Conservation (phyloP, 108 stramenopile species). For the Bacterosira constricta region DNA sequence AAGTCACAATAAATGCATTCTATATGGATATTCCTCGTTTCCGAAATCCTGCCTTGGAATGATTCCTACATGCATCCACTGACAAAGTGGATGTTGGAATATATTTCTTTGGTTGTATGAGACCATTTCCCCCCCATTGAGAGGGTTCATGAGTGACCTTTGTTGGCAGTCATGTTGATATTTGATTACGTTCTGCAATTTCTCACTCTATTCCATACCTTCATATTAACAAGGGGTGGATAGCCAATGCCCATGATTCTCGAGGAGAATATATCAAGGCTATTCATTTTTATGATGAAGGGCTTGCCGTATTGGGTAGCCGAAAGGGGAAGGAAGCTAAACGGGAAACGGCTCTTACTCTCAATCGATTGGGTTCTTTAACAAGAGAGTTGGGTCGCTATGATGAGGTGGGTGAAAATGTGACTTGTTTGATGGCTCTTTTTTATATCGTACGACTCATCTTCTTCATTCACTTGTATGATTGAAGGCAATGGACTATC, state of each 20-base stretch:
- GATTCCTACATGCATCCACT: no score
- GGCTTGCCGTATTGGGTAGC: slow-evolving; percentile 58
- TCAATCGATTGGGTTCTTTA: slow-evolving; percentile 71
- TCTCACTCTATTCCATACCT: no score
- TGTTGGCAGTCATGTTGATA: no score
- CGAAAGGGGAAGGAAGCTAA: slow-evolving; percentile 43
- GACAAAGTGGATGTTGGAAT: no score
- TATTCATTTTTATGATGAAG: slow-evolving; percentile 75
- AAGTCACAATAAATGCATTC: no score
- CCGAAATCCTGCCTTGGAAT: no score
- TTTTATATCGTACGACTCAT: neutral
- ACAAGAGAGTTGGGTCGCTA: slow-evolving; percentile 55
- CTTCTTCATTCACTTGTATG: neutral
- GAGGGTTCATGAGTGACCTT: no score
- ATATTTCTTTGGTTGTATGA: no score
- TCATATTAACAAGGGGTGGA: no score
- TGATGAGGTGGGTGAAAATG: slow-evolving; percentile 30
- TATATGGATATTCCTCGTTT: no score
- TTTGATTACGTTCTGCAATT: no score
- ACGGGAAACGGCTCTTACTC: slow-evolving; percentile 63
- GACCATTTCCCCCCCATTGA: no score
- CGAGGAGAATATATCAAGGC: slow-evolving; percentile 72
- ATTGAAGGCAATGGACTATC: slow-evolving; percentile 76
- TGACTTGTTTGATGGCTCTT: neutral
- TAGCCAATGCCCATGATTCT: slow-evolving; percentile 74